Conservation (phyloP, 225 moss, liverwort and hornwort species). For the Antitrichia curtipendula region DNA sequence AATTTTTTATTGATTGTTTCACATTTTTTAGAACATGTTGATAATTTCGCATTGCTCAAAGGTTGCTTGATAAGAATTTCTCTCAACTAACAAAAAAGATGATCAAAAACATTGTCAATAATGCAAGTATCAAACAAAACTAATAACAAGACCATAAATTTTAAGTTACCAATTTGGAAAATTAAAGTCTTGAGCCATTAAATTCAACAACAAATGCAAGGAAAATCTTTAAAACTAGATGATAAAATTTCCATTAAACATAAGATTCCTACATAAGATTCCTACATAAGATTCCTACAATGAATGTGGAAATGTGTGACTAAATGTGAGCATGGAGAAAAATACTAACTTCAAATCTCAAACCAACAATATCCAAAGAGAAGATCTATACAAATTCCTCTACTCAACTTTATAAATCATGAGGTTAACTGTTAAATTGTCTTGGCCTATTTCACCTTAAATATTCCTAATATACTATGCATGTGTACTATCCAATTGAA, state of each 20-base stretch:
- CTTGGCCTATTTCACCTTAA: background rate
- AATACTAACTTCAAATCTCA: background rate
- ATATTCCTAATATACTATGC: background rate
- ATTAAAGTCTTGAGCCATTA: background rate
- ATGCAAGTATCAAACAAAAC: background rate
- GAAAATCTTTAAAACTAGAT: fast-evolving
- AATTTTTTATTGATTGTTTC: background rate
- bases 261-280: no score
- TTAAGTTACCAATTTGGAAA: background rate
- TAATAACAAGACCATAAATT: background rate
- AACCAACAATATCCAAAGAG: background rate
- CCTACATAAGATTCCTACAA: background rate
- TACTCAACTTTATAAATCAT: background rate
- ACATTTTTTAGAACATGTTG: background rate
- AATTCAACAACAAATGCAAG: background rate
- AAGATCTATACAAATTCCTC: background rate
- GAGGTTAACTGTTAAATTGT: background rate
- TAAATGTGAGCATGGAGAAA: background rate
- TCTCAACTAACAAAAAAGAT: background rate
- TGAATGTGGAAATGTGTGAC: background rate
- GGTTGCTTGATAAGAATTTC: background rate
- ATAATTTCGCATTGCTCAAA: background rate
- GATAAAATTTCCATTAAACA: background rate
- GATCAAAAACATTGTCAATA: background rate
- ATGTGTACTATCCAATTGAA: fast-evolving